phyloP scores from a whole-genome alignment of 225 moss, liverwort and hornwort genomes.

The Lunularia cruciata region DNA sequence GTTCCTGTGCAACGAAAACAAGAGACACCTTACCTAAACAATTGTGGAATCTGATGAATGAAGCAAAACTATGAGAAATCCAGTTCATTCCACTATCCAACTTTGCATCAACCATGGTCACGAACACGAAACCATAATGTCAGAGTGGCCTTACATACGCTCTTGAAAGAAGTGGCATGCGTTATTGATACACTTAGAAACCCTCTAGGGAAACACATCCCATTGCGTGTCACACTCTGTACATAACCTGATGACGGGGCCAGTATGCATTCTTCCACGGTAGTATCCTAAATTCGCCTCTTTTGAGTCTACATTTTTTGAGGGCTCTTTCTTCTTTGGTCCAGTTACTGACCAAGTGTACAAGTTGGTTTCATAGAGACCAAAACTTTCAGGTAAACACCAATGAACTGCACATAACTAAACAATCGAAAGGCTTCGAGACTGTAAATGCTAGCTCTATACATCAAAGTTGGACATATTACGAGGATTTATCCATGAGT shows the following conservation, averaged over 20 bases:
- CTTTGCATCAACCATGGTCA: neutral
- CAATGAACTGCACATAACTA: conserved; percentile 9
- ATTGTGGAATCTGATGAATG: neutral
- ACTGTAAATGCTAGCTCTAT: conserved; percentile 12
- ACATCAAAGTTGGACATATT: conserved; percentile 18
- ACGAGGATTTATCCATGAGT: conserved; percentile 87
- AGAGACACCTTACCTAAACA: conserved; percentile 20
- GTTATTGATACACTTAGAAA: neutral
- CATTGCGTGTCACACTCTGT: neutral
- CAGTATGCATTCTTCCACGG: neutral
- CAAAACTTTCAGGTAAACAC: neutral
- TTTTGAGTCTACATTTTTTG: neutral
- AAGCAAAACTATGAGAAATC: neutral
- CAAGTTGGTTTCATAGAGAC: neutral
- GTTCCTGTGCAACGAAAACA: conserved; percentile 21
- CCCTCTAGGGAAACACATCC: neutral
- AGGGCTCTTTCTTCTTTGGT: neutral
- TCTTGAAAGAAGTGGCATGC: neutral
- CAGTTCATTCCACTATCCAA: neutral
- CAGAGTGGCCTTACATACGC: neutral
- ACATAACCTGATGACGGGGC: conserved; percentile 1
- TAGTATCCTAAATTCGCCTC: neutral
- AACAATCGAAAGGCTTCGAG: neutral
- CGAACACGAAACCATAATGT: neutral
- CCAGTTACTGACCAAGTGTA: neutral